Evolutionary conservation across 2,329 filamentous ascomycete species (phyloP).

Genomic region (Verticillium nonalfalfae): DNA sequence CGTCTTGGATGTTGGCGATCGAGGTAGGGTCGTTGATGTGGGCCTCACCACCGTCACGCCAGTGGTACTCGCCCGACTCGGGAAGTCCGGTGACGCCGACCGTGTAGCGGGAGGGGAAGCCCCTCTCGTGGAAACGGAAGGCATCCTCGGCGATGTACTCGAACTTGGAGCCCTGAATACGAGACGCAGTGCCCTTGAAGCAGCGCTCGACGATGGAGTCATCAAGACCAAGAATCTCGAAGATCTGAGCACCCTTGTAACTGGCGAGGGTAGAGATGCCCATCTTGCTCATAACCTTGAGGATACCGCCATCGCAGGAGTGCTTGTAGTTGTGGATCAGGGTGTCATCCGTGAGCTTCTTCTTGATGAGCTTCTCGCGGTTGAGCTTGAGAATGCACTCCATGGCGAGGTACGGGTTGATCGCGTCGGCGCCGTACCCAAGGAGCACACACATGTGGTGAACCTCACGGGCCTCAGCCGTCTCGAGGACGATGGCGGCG

Average conservation of each 20-base stretch:
- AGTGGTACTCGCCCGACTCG: constrained; percentile 96
- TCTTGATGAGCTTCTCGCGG: constrained; percentile 85
- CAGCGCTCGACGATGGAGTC: constrained; percentile 88
- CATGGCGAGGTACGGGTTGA: constrained; percentile 92
- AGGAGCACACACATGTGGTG: constrained; percentile 99
- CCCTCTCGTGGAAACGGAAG: constrained; percentile 90
- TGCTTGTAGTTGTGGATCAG: constrained; percentile 96
- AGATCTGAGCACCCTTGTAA: constrained; percentile 98
- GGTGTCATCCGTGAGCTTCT: constrained; percentile 74
- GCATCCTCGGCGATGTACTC: constrained; percentile 90
- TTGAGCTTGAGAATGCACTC: constrained; percentile 97
- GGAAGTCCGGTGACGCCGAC: constrained; percentile 71
- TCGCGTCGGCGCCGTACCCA: constrained; percentile 88
- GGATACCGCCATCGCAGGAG: constrained; percentile 89
- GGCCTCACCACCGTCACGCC: constrained; percentile 91
- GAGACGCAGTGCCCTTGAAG: constrained; percentile 89
- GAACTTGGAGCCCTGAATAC: constrained; percentile 91
- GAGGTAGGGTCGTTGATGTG: constrained; percentile 93
- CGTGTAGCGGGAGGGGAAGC: constrained; percentile 77
- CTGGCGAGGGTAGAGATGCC: constrained; percentile 93
- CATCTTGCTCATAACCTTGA: constrained; percentile 99
- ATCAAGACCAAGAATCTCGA: constrained; percentile 90
- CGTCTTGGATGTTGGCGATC: constrained; percentile 96
- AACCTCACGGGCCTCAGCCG: constrained; percentile 91
- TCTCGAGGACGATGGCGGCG: constrained; percentile 82